Evolutionary conservation across 768 basidiomycete genomes (phyloP).

Genomic region (Suillus hirtellus): DNA sequence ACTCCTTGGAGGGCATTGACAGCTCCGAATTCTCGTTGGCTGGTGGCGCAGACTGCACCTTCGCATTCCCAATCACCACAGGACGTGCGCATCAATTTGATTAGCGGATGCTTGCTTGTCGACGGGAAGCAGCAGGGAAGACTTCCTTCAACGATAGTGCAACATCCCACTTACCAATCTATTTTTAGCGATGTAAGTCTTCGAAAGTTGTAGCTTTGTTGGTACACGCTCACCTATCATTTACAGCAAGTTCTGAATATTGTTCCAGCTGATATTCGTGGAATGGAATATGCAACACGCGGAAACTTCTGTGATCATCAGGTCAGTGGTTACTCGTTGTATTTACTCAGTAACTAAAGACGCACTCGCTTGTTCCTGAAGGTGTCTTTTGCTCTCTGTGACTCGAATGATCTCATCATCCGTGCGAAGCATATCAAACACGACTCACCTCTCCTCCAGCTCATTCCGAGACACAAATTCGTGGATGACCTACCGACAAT

Average conservation of each 20-base stretch:
- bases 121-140: slow-evolving; percentile 27
- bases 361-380: slow-evolving; percentile 8
- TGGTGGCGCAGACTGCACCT: slow-evolving; percentile 20
- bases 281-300: slow-evolving; percentile 29
- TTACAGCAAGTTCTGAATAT: slow-evolving; percentile 24
- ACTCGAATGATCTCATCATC: slow-evolving; percentile 20
- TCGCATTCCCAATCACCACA: slow-evolving; percentile 19
- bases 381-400: slow-evolving; percentile 26
- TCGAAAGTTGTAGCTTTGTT: not conserved
- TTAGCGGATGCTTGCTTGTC: slow-evolving; percentile 29
- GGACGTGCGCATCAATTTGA: slow-evolving; percentile 22
- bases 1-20: slow-evolving; percentile 22
- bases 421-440: slow-evolving; percentile 13
- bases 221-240: slow-evolving; percentile 5
- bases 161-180: slow-evolving; percentile 20
- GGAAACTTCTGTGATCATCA: slow-evolving; percentile 18
- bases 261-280: slow-evolving; percentile 25
- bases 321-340: slow-evolving; percentile 16
- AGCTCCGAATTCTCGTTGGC: slow-evolving; percentile 23
- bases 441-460: slow-evolving; percentile 14
- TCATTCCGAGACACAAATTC: slow-evolving; percentile 27
- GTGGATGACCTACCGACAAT: slow-evolving; percentile 26
- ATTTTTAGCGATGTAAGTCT: slow-evolving; percentile 25
- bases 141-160: slow-evolving; percentile 22
- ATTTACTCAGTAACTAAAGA: not conserved